Percentiles rank a stretch among this genome's conserved stretches.
phyloP scores from a whole-genome alignment of 352 stramenopile species.

The Phytophthora crassamura region DNA sequence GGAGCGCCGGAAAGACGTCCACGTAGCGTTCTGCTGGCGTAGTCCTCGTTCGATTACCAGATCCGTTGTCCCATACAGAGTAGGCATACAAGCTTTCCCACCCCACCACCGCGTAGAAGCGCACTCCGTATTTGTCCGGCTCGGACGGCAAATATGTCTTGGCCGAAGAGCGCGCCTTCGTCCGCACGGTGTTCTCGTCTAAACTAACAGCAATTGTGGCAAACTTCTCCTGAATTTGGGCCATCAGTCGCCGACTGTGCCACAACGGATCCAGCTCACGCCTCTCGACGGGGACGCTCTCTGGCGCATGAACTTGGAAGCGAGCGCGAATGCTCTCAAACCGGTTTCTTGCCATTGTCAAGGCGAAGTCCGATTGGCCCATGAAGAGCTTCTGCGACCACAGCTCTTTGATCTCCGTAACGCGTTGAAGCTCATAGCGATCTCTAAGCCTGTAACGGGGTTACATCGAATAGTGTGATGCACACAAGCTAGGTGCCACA shows the following conservation, averaged over 20 bases:
- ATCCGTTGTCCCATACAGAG: conserved; percentile 8
- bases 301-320: conserved; percentile 6
- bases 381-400: conserved; percentile 9
- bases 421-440: background rate
- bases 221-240: too few species aligned
- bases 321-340: conserved; percentile 11
- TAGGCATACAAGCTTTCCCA: conserved; percentile 8
- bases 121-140: conserved; percentile 5
- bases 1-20: too few species aligned
- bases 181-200: too few species aligned
- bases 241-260: conserved; percentile 1
- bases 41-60: too few species aligned
- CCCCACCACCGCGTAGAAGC: conserved; percentile 1
- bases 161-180: background rate
- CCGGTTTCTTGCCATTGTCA: conserved; percentile 7
- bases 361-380: background rate
- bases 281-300: background rate
- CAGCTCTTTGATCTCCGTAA: conserved; percentile 11
- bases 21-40: too few species aligned
- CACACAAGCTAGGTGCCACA: too few species aligned
- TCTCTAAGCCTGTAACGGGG: conserved; percentile 6
- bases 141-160: conserved; percentile 3
- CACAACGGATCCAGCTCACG: conserved; percentile 5
- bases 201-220: too few species aligned
- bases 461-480: too few species aligned